Base-by-base conservation (phyloP, 2,329 filamentous ascomycete genomes). In the Lasiodiplodia sp. region DNA sequence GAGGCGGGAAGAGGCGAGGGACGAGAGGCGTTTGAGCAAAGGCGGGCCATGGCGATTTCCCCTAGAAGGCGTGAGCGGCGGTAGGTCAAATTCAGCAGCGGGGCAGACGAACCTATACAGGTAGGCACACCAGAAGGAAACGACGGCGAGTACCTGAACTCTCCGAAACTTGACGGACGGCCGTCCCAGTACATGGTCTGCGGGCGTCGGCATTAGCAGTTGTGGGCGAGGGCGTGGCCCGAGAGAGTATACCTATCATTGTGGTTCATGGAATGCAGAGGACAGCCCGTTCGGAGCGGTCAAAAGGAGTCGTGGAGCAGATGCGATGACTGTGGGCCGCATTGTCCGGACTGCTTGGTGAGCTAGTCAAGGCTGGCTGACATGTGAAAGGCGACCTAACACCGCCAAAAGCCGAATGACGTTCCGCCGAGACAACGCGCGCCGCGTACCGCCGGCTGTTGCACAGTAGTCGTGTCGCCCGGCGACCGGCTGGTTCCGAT, bases 111-210 rank as follows among this genome's bases (percentile, higher is more conserved):
- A 93, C 92, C 87, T 90, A 75, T 91, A 87, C 34, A 97, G 84
- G 78, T 97, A 97, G 57, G 91, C 82, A 5, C 92, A 91, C 96
- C 96, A 99, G 77, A 98, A 96, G 0, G 92, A 90, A 67, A 98
- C 87, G 16, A 98, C 96, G 25, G 92, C 91, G 72, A 98, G 87
- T 73, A 99, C 94, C 80, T 98, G 95, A 63, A 96, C 90, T 76
- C 96, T 93, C 72, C 95, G 90, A 76, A 96, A 97, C 83, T 95
- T 92, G 76, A 92, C 90, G 70, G 94, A 97, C 40, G 95, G 95
- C 72, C 93, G 90, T 71, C 95, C 95, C 60, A 98, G 85, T 68
- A 97, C 91, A 85, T 98, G 95, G 81, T 98, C 95, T 89, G 49
- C 56, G 52, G 69, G 66, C 12, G 60, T 64, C 28, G 64, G 44